A percentile compares a stretch with the other conserved stretches of the same genome.
These are phyloP conservation scores for Colletotrichum truncatum DNA, from an alignment of 2,329 filamentous ascomycete genomes.

Conservation along the genomic window DNA sequence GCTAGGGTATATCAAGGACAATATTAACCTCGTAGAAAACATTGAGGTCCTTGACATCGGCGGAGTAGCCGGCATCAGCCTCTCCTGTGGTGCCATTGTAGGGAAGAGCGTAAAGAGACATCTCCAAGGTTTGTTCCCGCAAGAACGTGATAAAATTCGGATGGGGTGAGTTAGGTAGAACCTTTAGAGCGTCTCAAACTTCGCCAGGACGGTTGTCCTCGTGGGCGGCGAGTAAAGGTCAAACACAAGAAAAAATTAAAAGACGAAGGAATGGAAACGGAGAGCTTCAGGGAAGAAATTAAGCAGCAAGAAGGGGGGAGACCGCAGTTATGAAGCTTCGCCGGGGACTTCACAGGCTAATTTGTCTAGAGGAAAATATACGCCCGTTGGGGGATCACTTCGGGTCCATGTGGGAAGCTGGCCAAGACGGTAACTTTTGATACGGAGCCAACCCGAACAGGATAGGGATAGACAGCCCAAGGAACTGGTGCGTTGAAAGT, in stretches of 20 bases:
- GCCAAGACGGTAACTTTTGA: slow-evolving; percentile 16
- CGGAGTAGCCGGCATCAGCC: slow-evolving; percentile 62
- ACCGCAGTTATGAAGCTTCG: not conserved
- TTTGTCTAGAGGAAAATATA: slow-evolving; percentile 17
- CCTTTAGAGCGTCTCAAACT: slow-evolving; percentile 3
- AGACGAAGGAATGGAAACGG: not conserved
- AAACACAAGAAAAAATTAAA: too few species aligned
- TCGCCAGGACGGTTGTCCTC: slow-evolving; percentile 17
- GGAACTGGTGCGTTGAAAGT: slow-evolving; percentile 13
- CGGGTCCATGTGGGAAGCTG: slow-evolving; percentile 12
- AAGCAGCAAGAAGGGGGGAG: not conserved
- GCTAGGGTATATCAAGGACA: not conserved
- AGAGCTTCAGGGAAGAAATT: not conserved
- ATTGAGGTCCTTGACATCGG: slow-evolving; percentile 75
- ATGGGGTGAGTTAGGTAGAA: not conserved
- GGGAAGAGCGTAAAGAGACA: slow-evolving; percentile 45
- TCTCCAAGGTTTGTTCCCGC: slow-evolving; percentile 31
- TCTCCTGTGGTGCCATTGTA: slow-evolving; percentile 62
- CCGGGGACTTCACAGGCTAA: slow-evolving; percentile 26
- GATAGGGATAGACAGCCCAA: slow-evolving; percentile 19
- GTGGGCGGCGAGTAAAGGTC: slow-evolving; percentile 5
- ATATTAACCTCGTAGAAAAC: slow-evolving; percentile 79
- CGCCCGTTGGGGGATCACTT: not conserved
- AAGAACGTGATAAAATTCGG: slow-evolving; percentile 5
- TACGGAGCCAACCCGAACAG: slow-evolving; percentile 16